Base-by-base conservation (phyloP, 345 rosid species). In the Ailanthus altissimus region DNA sequence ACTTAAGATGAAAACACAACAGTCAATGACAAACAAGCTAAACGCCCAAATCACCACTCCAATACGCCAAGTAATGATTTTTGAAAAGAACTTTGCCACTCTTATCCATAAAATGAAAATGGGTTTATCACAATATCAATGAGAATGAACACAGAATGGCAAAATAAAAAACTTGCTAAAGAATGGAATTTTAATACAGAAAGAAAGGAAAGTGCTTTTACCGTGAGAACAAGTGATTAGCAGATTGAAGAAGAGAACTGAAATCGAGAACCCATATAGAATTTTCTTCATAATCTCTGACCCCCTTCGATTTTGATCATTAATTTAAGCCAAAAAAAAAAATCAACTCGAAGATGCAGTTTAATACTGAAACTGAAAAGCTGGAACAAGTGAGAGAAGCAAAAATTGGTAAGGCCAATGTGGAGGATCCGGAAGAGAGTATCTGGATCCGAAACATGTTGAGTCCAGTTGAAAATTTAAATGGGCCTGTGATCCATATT, bases 141-240 rank as follows among this genome's bases (percentile, higher is more conserved):
- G 47, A 18, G 36, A 18, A 54, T 4, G 36, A 9, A 76, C 23
- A 62, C 49, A 47, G 8, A 75, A 50, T n/a, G 61, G 53, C 57
- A 51, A 78, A 65, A 59, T 7, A 7, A 32, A 58, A 18, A n/a
- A 42, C 7, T 11, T 68, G 78, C 8, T 4, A 50, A 7, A 46
- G 16, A 32, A 23, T 53, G 74, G 36, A 56, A 65, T 51, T 43
- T 28, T 46, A 26, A 58, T 13, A 8, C 10, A 13, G 61, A 7
- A 49, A 12, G 40, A 0, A 63, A 53, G 69, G 74, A 68, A 57
- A 38, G 63, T 26, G 13, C 43, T 1, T 50, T 77, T 81, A 90
- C 91, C 91, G 60, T 59, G 79, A 18, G 88, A 81, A 69, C 72
- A 77, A 20, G 65, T 60, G 66, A 81, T 3, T 0, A 70, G 79